Evolutionary conservation across 257 asterid genomes (phyloP), one percentile per base, ranked within the genome.

Genomic region (Lycium barbarum): DNA sequence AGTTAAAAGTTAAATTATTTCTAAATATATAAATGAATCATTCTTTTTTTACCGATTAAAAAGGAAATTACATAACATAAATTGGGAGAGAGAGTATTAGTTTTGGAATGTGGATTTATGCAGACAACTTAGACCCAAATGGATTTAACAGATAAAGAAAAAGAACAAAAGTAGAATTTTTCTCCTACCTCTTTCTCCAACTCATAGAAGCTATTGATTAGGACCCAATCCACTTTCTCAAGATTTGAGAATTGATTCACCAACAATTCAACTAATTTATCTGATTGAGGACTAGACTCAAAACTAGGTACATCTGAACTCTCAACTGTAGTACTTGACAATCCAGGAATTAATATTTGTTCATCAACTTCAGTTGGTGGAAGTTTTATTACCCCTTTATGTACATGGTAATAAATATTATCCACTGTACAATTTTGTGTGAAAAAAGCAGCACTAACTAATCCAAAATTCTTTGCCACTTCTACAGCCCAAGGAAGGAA

Each of bases 401-500:
- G 71, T 8, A 73, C 74, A 79, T 86, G 74, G 36, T 83, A 86
- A 51, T 86, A 82, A 43, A 86, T 86, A 0, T 14, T 62, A 18
- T 74, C 85, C 68, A 84, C 83, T 12, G 72, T 85, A 85, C 88
- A 85, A 49, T 67, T 59, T 62, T 82, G 88, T 7, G 88, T 85
- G 70, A 71, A 85, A 38, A 85, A 82, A 2, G 54, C 85, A 49
- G 80, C 88, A 11, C 76, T 79, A 9, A 13, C 0, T 3, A 83
- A 33, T 13, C 86, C 88, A 18, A 9, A 35, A 7, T 45, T 47
- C 14, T 35, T 80, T n/a, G 78, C 86, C 1, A 86, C 88, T 57
- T 86, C 86, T 33, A 67, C 74, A 45, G 54, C 84, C 88, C 88
- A 86, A 8, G 88, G 88, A 9, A 83, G 59, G n/a, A 83, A 83